Base-by-base conservation (phyloP, 1,284 basidiomycete genomes). In the Naganishia cerealis region DNA sequence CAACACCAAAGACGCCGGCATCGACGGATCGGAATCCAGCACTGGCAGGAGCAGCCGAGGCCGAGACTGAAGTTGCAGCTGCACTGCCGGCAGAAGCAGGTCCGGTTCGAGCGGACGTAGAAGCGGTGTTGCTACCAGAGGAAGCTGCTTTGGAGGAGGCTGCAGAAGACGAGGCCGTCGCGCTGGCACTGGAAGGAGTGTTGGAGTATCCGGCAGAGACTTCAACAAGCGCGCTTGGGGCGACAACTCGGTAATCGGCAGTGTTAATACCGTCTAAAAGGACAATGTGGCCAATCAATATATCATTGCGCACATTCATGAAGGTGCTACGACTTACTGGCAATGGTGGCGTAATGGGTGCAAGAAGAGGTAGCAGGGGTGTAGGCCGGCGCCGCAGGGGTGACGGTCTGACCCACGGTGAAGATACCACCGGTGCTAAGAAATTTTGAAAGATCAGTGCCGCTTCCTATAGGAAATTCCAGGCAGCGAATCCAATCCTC, bases 341-440 rank as follows among this genome's bases (percentile, higher is more conserved):
- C 39, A 72, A 80, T 70, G n/a, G 76, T 74, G 8, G 75, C 69
- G 77, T 78, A 81, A 57, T 79, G 80, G 21, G 68, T 74, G 74
- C 80, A 81, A 73, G 77, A 75, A 70, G 78, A 80, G 12, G 78
- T 75, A 48, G 79, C 77, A 24, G 80, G 80, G 56, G 72, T 77
- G 33, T 76, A 77, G 75, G 71, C 76, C 15, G 80, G 71, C 15
- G 73, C 71, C 24, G 67, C 57, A 53, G 80, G 80, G 40, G 80
- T 81, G 46, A 78, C 76, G 57, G 79, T 79, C 66, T 78, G 67
- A 56, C 79, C 79, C 57, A 80, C 73, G 63, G 80, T 81, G 29
- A 63, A 68, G 24, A 40, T 42, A 24, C 61, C 67, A n/a, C 53
- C 56, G 13, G 61, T 55, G 40, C 57, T 68, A n/a, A 26, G 15